phyloP scores from a whole-genome alignment of 108 stramenopile genomes.

The Nitzschia inconspicua region DNA sequence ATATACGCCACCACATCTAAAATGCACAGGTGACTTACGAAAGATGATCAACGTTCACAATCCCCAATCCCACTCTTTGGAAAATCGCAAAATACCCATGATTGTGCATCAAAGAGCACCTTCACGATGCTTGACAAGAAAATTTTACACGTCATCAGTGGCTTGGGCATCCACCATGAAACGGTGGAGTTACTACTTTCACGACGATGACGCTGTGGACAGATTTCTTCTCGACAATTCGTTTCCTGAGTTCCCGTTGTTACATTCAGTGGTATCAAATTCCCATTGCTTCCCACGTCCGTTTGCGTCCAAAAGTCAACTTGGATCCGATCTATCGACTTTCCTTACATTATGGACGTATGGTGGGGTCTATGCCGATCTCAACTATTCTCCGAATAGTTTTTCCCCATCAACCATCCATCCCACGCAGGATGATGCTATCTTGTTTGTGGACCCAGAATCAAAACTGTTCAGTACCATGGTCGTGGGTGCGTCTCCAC shows the following conservation, averaged over 20 bases:
- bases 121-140: constrained; percentile 14
- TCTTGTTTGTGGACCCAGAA: constrained; percentile 41
- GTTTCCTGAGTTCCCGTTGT: constrained; percentile 43
- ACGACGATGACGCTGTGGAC: constrained; percentile 50
- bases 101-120: constrained; percentile 22
- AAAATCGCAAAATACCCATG: constrained; percentile 8
- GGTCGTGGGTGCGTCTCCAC: constrained; percentile 59
- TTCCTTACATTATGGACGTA: constrained; percentile 1
- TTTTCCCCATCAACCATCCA: constrained; percentile 13
- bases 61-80: neutral
- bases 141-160: neutral
- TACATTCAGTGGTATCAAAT: no score
- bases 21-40: constrained; percentile 10
- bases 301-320: no score
- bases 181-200: constrained; percentile 38
- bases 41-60: constrained; percentile 24
- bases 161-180: neutral
- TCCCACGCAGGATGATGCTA: constrained; percentile 31
- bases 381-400: constrained; percentile 19
- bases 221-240: constrained; percentile 27
- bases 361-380: constrained; percentile 7
- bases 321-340: no score
- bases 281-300: no score
- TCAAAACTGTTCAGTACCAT: constrained; percentile 38
- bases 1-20: neutral